Percentiles rank a stretch among this genome's conserved stretches.
Evolutionary conservation across 129 eudicot genomes (phyloP).

Genomic region (Rutidosis leptorrhynchoides): DNA sequence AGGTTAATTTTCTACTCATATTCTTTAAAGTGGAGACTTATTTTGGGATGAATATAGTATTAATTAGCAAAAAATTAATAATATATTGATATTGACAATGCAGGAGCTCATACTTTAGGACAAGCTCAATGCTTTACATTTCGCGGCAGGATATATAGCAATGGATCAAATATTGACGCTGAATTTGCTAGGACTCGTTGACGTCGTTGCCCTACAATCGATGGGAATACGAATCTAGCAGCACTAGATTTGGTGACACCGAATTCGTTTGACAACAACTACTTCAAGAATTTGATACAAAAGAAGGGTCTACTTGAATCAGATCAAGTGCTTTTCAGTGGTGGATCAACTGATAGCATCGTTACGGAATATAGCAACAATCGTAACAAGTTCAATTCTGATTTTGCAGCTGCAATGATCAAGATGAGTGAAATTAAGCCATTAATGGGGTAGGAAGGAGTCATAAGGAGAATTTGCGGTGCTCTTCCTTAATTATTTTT

Average conservation of each 20-base stretch:
- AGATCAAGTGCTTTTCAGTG: conserved; percentile 72
- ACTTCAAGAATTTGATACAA: conserved; percentile 46
- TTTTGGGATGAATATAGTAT: too few species aligned
- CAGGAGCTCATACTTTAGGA: conserved; percentile 72
- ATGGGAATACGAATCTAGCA: conserved; percentile 52
- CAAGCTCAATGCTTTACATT: conserved; percentile 55
- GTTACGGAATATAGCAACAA: conserved; percentile 40
- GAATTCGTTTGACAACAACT: conserved; percentile 45
- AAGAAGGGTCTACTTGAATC: conserved; percentile 69
- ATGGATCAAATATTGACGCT: conserved; percentile 52
- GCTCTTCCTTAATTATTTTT: conserved; percentile 26
- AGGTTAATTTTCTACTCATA: too few species aligned
- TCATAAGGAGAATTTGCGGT: conserved; percentile 51
- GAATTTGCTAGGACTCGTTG: conserved; percentile 43
- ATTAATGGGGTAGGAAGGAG: conserved; percentile 52
- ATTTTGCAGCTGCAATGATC: conserved; percentile 68
- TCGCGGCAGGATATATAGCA: conserved; percentile 55
- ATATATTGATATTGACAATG: conserved; percentile 7
- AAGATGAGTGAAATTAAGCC: conserved; percentile 67
- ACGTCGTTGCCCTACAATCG: conserved; percentile 40
- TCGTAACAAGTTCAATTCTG: conserved; percentile 39
- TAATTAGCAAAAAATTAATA: too few species aligned
- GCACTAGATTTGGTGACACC: conserved; percentile 53
- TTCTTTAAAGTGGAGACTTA: too few species aligned
- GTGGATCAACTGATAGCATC: conserved; percentile 53